phyloP scores from a whole-genome alignment of 805 yeast genomes.

The Isabelozyma pseudorhagii region DNA sequence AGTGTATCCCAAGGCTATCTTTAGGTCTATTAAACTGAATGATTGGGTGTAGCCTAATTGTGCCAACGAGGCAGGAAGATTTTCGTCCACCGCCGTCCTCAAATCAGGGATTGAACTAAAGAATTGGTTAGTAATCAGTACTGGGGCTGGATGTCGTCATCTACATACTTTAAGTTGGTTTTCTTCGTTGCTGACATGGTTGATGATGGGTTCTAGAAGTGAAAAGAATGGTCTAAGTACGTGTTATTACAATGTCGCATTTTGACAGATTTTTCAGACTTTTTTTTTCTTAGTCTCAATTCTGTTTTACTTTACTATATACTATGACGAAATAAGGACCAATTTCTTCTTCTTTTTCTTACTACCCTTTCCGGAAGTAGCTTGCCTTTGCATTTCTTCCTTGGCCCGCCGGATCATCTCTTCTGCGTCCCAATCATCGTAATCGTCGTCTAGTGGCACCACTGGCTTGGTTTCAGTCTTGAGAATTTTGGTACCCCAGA shows the following conservation, averaged over 20 bases:
- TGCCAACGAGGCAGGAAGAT: constrained; percentile 37
- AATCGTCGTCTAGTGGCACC: constrained; percentile 20
- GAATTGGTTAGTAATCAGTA: constrained; percentile 1
- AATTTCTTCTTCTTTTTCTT: constrained; percentile 47
- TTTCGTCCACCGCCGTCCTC: constrained; percentile 49
- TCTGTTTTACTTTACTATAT: not conserved
- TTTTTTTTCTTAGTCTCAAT: not conserved
- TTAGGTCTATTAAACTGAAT: constrained; percentile 42
- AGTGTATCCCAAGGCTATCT: constrained; percentile 46
- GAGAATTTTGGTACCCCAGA: constrained; percentile 74
- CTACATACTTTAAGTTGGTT: constrained; percentile 27
- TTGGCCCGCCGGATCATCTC: constrained; percentile 52
- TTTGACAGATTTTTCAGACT: not conserved
- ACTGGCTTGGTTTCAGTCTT: constrained; percentile 16
- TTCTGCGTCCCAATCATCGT: constrained; percentile 47
- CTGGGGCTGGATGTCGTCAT: not conserved
- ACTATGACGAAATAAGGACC: constrained; percentile 28
- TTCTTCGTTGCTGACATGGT: constrained; percentile 10
- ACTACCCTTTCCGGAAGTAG: constrained; percentile 16
- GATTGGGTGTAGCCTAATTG: constrained; percentile 47
- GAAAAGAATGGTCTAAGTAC: not conserved
- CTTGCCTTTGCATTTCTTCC: constrained; percentile 38
- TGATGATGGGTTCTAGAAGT: not conserved
- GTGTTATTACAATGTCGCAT: not conserved
- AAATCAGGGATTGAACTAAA: constrained; percentile 45